These are phyloP conservation scores for Pyracantha coccinea DNA, from an alignment of 331 rosid species.

Conservation along the genomic window DNA sequence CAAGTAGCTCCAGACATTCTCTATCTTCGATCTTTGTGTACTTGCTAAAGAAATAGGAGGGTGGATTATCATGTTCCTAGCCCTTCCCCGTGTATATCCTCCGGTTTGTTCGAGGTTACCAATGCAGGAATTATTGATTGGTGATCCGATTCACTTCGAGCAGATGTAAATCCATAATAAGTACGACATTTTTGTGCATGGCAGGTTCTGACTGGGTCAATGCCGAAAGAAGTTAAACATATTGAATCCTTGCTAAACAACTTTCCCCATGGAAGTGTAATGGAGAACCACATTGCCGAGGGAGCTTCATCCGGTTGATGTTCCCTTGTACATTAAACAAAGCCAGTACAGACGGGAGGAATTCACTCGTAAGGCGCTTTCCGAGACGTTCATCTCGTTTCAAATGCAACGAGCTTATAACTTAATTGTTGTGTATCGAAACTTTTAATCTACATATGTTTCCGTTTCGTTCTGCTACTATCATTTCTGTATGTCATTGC, in stretches of 20 bases:
- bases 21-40: neutral
- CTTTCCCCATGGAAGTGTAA: conserved; percentile 36
- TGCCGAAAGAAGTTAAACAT: conserved; percentile 83
- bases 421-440: neutral
- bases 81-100: no score
- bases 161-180: neutral
- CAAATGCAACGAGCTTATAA: neutral
- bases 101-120: no score
- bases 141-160: neutral
- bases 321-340: neutral
- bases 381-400: neutral
- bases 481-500: neutral
- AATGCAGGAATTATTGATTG: no score
- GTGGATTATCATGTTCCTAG: no score
- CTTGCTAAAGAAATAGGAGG: no score
- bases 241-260: conserved; percentile 71
- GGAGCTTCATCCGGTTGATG: conserved; percentile 32
- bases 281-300: conserved; percentile 27
- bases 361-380: no score
- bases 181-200: conserved; percentile 2
- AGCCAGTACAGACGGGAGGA: neutral
- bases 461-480: neutral
- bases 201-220: conserved; percentile 83
- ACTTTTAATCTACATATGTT: neutral
- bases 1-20: neutral